These are phyloP conservation scores for Suillus ampliporus DNA, from an alignment of 768 basidiomycete genomes.

Conservation along the genomic window DNA sequence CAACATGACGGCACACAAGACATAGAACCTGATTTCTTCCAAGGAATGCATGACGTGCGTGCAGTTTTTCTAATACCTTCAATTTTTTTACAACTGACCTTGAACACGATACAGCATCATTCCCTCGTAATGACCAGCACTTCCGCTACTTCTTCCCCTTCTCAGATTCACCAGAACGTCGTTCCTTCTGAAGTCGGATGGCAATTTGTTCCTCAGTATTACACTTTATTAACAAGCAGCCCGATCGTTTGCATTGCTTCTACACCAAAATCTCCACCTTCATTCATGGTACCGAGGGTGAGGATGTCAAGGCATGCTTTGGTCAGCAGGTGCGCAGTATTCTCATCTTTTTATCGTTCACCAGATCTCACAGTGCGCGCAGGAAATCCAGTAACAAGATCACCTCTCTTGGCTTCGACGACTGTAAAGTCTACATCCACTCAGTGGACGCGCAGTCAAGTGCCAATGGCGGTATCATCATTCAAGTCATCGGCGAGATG, in stretches of 20 bases:
- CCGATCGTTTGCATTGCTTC: slow-evolving; percentile 96
- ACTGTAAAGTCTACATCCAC: slow-evolving; percentile 99
- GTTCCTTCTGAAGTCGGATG: slow-evolving; percentile 96
- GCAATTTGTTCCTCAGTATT: slow-evolving; percentile 99
- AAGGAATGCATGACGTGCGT: no score
- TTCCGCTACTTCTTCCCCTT: slow-evolving; percentile 42
- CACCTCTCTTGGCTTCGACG: slow-evolving; percentile 89
- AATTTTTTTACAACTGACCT: no score
- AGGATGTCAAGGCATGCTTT: slow-evolving; percentile 86
- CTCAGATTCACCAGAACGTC: slow-evolving; percentile 64
- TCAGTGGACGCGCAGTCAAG: slow-evolving; percentile 98
- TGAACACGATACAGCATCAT: slow-evolving; percentile 28
- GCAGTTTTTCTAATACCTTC: no score
- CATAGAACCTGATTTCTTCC: no score
- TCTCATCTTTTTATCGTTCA: slow-evolving; percentile 32
- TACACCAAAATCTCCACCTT: slow-evolving; percentile 98
- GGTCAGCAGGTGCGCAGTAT: slow-evolving; percentile 79
- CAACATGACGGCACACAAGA: no score
- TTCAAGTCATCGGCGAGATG: slow-evolving; percentile 99
- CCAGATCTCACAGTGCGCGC: slow-evolving; percentile 16
- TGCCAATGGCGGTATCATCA: slow-evolving; percentile 94
- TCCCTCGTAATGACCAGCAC: slow-evolving; percentile 41
- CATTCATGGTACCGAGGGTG: slow-evolving; percentile 96
- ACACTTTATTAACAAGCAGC: slow-evolving; percentile 98
- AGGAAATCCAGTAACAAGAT: slow-evolving; percentile 99